Percentiles rank a stretch among this genome's conserved stretches.
These are phyloP conservation scores for Dipteronia dyeriana DNA, from an alignment of 345 rosid genomes.

Conservation along the genomic window DNA sequence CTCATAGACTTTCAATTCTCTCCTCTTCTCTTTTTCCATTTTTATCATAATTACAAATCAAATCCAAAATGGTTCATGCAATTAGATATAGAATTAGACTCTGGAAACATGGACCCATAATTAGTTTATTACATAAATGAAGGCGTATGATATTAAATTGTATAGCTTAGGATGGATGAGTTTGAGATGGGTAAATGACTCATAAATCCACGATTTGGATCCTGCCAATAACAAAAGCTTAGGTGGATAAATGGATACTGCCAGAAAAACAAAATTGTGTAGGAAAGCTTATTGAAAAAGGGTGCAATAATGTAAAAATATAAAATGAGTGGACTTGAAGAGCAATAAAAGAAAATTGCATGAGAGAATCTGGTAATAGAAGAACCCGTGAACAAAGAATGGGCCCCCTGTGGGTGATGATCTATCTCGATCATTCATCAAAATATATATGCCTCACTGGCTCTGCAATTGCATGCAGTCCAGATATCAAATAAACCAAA, in stretches of 20 bases:
- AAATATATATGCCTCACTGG: not conserved
- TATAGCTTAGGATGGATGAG: no score
- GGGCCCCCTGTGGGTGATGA: conserved; percentile 35
- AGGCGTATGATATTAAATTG: not conserved
- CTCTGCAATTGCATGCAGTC: conserved; percentile 3
- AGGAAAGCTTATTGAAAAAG: not conserved
- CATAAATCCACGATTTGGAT: no score
- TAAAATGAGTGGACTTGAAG: not conserved
- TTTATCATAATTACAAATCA: not conserved
- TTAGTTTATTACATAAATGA: not conserved
- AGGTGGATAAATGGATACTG: no score
- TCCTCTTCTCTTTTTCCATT: not conserved
- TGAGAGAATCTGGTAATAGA: conserved; percentile 55
- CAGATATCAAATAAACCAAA: not conserved
- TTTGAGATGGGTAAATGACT: no score
- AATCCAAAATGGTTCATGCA: not conserved
- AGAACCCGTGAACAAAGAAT: conserved; percentile 51
- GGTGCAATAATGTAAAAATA: not conserved
- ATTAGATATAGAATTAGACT: not conserved
- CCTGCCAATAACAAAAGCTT: no score
- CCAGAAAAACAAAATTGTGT: no score
- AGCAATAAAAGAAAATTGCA: conserved; percentile 28
- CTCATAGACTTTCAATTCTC: not conserved
- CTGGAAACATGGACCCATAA: not conserved
- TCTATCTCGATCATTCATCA: conserved; percentile 19